These are phyloP conservation scores for Auricularia sp. DNA, from an alignment of 768 basidiomycete species.

Conservation along the genomic window DNA sequence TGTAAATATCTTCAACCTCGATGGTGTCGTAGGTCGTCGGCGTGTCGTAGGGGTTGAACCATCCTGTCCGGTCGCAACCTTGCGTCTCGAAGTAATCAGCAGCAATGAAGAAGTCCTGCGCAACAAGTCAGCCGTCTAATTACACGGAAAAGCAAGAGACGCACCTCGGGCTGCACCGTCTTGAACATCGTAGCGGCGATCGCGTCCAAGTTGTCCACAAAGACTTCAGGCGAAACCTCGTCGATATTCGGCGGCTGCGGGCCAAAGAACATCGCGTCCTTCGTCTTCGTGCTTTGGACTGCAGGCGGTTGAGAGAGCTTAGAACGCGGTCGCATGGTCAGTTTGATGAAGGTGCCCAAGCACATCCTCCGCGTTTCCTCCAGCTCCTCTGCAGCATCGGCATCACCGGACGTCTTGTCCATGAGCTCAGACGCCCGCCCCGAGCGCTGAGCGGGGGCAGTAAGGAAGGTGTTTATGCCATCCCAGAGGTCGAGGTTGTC, in stretches of 20 bases:
- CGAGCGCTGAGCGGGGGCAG: slow-evolving; percentile 37
- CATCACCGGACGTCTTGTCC: slow-evolving; percentile 32
- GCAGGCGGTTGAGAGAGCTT: background rate
- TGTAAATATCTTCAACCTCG: slow-evolving; percentile 75
- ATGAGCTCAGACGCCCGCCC: slow-evolving; percentile 29
- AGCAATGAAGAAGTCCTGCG: slow-evolving; percentile 66
- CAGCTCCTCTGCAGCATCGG: slow-evolving; percentile 35
- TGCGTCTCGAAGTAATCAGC: slow-evolving; percentile 76
- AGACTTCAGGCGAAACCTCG: slow-evolving; percentile 49
- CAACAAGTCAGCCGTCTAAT: background rate
- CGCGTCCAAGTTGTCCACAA: slow-evolving; percentile 70
- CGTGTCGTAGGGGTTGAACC: slow-evolving; percentile 58
- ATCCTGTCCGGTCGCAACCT: slow-evolving; percentile 66
- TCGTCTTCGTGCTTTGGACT: slow-evolving; percentile 6
- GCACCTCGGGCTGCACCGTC: slow-evolving; percentile 70
- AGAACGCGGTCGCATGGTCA: slow-evolving; percentile 47
- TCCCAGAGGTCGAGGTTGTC: slow-evolving; percentile 58
- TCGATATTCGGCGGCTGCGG: slow-evolving; percentile 54
- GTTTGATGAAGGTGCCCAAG: slow-evolving; percentile 36
- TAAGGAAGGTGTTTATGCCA: slow-evolving; percentile 52
- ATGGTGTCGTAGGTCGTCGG: slow-evolving; percentile 45
- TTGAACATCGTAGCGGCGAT: slow-evolving; percentile 68
- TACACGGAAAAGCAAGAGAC: slow-evolving; percentile 6
- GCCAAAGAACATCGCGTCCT: slow-evolving; percentile 17
- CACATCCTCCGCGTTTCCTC: slow-evolving; percentile 33